Conservation (phyloP, 495 filamentous ascomycete species). For the Trichoderma gamsii region DNA sequence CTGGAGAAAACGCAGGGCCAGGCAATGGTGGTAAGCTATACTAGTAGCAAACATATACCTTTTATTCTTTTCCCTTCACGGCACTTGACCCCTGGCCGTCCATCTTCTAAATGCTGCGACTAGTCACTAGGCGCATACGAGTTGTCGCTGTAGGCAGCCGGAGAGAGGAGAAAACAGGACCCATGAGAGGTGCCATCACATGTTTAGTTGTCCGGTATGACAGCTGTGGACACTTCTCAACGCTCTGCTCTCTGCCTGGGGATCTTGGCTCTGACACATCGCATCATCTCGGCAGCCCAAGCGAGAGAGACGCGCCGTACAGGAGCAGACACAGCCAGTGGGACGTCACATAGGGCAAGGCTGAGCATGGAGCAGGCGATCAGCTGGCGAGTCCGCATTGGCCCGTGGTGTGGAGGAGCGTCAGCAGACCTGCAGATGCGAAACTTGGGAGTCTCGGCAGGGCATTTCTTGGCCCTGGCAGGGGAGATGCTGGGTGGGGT, state of each 20-base stretch:
- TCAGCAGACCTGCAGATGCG: constrained; percentile 10
- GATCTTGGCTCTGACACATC: not conserved
- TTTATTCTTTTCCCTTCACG: not conserved
- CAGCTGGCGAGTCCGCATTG: constrained; percentile 2
- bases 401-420: constrained; percentile 7
- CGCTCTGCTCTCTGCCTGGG: not conserved
- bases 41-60: not conserved
- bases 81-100: not conserved
- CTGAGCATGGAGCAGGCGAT: not conserved
- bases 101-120: not conserved
- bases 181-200: constrained; percentile 15
- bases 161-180: constrained; percentile 1
- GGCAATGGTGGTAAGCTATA: constrained; percentile 7
- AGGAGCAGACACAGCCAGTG: not conserved
- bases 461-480: not conserved
- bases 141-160: constrained; percentile 12
- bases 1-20: constrained; percentile 1
- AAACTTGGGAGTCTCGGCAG: constrained; percentile 1
- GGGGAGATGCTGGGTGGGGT: not conserved
- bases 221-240: not conserved
- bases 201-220: not conserved
- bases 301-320: not conserved
- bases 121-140: not conserved
- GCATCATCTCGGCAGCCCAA: not conserved
- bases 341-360: not conserved